Base-by-base conservation (phyloP, 805 yeast species). In the Candida xiaguanensis region DNA sequence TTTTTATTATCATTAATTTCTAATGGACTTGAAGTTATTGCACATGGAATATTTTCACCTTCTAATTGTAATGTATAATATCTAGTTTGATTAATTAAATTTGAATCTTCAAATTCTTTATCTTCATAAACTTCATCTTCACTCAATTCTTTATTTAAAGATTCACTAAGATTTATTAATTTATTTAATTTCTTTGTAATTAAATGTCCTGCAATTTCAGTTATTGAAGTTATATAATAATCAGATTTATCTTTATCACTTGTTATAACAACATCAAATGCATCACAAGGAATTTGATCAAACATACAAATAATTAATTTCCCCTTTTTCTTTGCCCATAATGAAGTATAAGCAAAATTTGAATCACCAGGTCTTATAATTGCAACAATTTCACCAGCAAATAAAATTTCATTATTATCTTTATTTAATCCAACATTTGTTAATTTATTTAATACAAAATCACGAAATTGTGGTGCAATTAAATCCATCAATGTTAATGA, bases 381-480 rank as follows among this genome's bases (percentile, higher is more conserved):
- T 8, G 95, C 95, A 9, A 88, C 79, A 34, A 89, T 79, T 51
- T 86, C 93, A 42, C 96, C 97, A 1, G 89, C 76, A 53, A 85
- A 85, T 0, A 82, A 76, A 36, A 81, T 72, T 42, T 75, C 75
- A 28, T 45, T 51, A 9, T 38, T 36, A 11, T 39, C 48, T 42
- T 16, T 43, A 23, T 43, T 46, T 35, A 35, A 43, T 36, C 50
- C 47, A 16, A 43, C 43, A 56, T 58, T 56, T 33, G 61, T 58
- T 40, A 83, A 62, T 52, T 79, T 72, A 44, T 79, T 78, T 11
- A 77, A 58, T 3, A 85, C 90, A 50, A 85, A 79, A 49, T 75
- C 75, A 51, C 89, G 70, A 33, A 86, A 82, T 51, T 86, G 85
- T 0, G 86, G 81, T 9, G 89, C 86, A 25, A 85, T 78, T 47